Evolutionary conservation across 805 yeast species (phyloP), one percentile per base, ranked within the genome.

Genomic region (Saccharomycopsis sp.): DNA sequence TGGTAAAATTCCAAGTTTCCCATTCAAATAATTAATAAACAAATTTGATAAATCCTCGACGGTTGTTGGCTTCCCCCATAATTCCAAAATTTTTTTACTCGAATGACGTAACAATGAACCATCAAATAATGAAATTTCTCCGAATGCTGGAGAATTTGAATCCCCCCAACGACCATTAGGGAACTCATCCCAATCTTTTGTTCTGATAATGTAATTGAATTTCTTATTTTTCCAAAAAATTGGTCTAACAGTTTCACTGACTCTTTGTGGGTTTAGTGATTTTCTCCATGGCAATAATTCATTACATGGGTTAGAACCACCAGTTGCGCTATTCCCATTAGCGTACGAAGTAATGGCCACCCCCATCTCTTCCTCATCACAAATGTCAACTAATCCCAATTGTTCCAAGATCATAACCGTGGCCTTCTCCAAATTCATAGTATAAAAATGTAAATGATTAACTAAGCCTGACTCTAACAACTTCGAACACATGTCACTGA

Each of bases 111-210:
- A 75, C 57, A 88, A 68, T 21, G 82, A 79, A 28, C 87, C 76
- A 17, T 90, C 93, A 54, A 80, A 81, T 43, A 84, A 71, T 60
- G 86, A 96, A 47, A 88, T 72, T 53, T 85, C 94, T 56, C 95
- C 96, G 65, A 84, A 89, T 1, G 97, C 97, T 3, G 98, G 98
- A 35, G 97, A 93, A 48, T 95, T 72, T 2, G 97, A 85, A 61
- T 93, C 97, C 57, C 98, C 98, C 89, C 96, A 93, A 67, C 98
- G 74, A 50, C 98, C 98, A 63, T 90, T 93, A 41, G 98, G 98
- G 59, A 90, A 93, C 63, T 93, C 98, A 65, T 93, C 98, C 88
- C 98, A 93, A 46, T 83, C 81, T 21, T 93, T 78, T 6, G 97
- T 90, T 62, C 97, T 75, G 39, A 87, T 75, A 50, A 87, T 79